These are phyloP conservation scores for Metarhizium album DNA, from an alignment of 2,329 filamentous ascomycete species.

Conservation along the genomic window DNA sequence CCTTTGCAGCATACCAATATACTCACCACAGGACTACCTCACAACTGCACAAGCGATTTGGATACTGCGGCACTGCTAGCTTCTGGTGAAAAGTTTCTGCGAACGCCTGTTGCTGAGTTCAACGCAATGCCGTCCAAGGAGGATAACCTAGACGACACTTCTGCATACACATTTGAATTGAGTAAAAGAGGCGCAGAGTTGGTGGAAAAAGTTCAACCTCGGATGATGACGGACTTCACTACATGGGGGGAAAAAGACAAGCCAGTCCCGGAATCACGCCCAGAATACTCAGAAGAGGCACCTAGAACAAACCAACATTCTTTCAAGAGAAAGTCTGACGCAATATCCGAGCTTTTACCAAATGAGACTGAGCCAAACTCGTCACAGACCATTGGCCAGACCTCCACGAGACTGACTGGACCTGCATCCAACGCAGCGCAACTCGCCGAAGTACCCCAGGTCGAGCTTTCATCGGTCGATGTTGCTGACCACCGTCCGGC, in stretches of 20 bases:
- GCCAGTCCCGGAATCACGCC: not conserved
- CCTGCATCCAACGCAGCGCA: not conserved
- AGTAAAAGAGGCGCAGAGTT: constrained; percentile 14
- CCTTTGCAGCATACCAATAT: not conserved
- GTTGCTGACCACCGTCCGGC: constrained; percentile 8
- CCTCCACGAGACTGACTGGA: not conserved
- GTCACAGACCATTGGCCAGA: not conserved
- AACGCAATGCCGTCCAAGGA: not conserved
- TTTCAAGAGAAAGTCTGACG: constrained; percentile 6
- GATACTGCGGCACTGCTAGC: constrained; percentile 13
- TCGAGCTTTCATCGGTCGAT: not conserved
- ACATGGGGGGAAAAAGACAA: not conserved
- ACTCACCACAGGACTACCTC: not conserved
- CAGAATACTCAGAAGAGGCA: not conserved
- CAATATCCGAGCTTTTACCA: not conserved
- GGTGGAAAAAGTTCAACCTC: not conserved
- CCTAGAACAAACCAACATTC: not conserved
- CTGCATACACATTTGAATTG: constrained; percentile 19
- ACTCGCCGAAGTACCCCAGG: not conserved
- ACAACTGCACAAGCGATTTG: not conserved
- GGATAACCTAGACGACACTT: constrained; percentile 16
- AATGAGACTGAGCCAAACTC: constrained; percentile 3
- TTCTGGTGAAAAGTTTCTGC: constrained; percentile 24
- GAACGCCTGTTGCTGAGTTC: constrained; percentile 10
- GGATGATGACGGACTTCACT: not conserved